Base-by-base conservation (phyloP, 768 basidiomycete genomes). In the Boletus rufocinnamomeus region DNA sequence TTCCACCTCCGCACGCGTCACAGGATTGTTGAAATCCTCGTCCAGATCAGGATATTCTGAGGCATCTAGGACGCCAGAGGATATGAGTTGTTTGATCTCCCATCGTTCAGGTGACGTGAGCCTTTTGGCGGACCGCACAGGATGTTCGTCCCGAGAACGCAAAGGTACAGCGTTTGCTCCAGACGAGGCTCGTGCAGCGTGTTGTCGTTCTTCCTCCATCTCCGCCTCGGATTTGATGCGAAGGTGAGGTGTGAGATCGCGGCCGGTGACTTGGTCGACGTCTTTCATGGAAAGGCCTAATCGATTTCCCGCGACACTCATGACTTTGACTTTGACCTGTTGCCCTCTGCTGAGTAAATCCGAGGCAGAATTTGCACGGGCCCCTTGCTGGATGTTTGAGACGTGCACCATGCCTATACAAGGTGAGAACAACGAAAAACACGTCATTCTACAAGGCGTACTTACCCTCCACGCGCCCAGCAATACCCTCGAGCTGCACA, bases 71-170 rank as follows among this genome's bases (percentile, higher is more conserved):
- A 87, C 91, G 44, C 97, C 97, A 32, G 95, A 97, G 1, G 97
- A 91, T 55, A 98, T 97, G 56, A 99, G 84, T 72, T 98, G 97
- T 74, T 98, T 98, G 75, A 99, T 95, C 77, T 99, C 97, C 95
- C 97, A 99, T 30, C 97, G 86, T 74, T 99, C 97, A 2, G 97
- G 97, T 8, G 92, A 95, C 1, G 95, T 95, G 57, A 98, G 77
- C 17, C 96, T 84, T 69, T 94, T 95, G 0, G 94, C 93, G 3
- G 89, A 91, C 34, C 87, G 84, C 17, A 86, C 81, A 46, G 67
- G 79, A 75, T 62, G 81, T 61, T 71, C 75, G 70, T 71, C 82
- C 71, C 64, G 83, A 66, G 68, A 83, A 73, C 79, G 80, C 17
- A 98, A 78, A 2, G 95, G 93, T 23, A 95, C 79, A 17, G 94